Evolutionary conservation across 2,329 filamentous ascomycete genomes (phyloP), one percentile per base, ranked within the genome.

Genomic region (Podosphaera fusca): DNA sequence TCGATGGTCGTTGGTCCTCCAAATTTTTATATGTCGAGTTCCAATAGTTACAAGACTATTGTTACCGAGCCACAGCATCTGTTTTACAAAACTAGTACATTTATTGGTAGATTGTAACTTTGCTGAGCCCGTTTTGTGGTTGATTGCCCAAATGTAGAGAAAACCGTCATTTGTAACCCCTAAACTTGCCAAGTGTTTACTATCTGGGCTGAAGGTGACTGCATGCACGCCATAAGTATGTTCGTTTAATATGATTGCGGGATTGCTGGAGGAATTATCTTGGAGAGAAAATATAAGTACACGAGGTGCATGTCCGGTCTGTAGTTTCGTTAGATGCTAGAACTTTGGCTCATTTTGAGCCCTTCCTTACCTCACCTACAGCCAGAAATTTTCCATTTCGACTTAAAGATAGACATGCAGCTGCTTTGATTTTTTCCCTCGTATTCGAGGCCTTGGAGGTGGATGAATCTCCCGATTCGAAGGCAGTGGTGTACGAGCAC

Each of bases 91-190:
- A 21, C 86, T 88, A 5, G 89, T 96, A 70, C 92, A 96, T 67
- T 92, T 87, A 69, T 96, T 96, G 74, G 78, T 95, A 67, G 75
- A 90, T 77, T 82, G 76, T 38, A 96, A 73, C 63, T 76, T 87
- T 1, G 88, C 83, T 29, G 83, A 77, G 21, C 89, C 90, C 8
- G 80, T 92, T 54, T 81, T 84, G n/a, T 83, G 72, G 64, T 94
- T 88, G 62, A 95, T 79, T 62, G 76, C 80, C 89, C 90, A 96
- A 34, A 96, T 76, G 67, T 90, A 94, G 29, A 98, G 74, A 66
- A 94, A 96, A 0, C 90, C 90, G 69, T 98, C 92, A 67, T 95
- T 95, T 57, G 85, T 78, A 21, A 84, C 80, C 34, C 92, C 92
- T 10, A 98, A 75, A 29, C 88, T 94, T 2, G 92, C 92, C 38